phyloP scores from a whole-genome alignment of 148 eudicot genomes.

The Vaccinium corymbosum region DNA sequence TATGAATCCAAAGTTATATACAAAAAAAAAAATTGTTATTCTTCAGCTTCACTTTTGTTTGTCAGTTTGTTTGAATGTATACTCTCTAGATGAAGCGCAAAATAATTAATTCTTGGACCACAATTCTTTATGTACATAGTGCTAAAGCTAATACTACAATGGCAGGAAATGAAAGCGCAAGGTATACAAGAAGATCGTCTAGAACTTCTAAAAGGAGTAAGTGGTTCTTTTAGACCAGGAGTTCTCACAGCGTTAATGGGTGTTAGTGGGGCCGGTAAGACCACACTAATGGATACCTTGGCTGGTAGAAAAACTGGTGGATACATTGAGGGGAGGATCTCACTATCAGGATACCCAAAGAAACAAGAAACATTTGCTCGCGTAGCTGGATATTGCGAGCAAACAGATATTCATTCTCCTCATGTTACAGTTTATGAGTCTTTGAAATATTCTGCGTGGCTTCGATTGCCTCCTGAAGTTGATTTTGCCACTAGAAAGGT shows the following conservation, averaged over 20 bases:
- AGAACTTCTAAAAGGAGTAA: slow-evolving; percentile 67
- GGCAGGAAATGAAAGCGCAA: slow-evolving; percentile 76
- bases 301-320: slow-evolving; percentile 81
- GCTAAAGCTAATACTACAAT: background rate
- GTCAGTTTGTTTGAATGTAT: slow-evolving; percentile 42
- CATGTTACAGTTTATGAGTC: slow-evolving; percentile 72
- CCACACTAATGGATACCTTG: slow-evolving; percentile 79
- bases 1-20: background rate
- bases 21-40: background rate
- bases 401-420: slow-evolving; percentile 74
- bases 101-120: slow-evolving; percentile 22
- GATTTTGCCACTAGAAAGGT: slow-evolving; percentile 52
- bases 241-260: slow-evolving; percentile 64
- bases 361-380: slow-evolving; percentile 72
- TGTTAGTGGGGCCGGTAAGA: slow-evolving; percentile 74
- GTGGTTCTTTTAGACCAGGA: slow-evolving; percentile 84
- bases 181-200: slow-evolving; percentile 55
- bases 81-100: slow-evolving; percentile 48
- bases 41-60: slow-evolving; percentile 20
- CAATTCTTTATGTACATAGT: background rate
- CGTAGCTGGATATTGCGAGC: slow-evolving; percentile 55
- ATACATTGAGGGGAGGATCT: slow-evolving; percentile 55
- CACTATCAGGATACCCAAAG: slow-evolving; percentile 62
- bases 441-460: slow-evolving; percentile 71
- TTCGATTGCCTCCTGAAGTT: slow-evolving; percentile 59